Percentiles rank a stretch among this genome's conserved stretches.
Evolutionary conservation across 2,329 filamentous ascomycete species (phyloP).

Genomic region (Botrytis galanthina): DNA sequence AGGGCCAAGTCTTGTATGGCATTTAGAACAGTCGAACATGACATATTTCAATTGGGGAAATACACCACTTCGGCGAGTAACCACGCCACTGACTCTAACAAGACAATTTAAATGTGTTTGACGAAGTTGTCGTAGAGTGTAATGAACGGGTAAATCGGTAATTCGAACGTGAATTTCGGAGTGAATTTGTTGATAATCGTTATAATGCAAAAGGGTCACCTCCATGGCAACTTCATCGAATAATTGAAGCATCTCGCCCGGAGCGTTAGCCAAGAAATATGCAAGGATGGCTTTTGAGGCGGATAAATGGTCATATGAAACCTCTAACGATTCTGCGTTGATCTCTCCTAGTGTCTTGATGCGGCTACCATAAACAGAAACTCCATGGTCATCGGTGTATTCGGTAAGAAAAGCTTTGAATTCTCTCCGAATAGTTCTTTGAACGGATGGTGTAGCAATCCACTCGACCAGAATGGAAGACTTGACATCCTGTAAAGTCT

Average conservation of each 20-base stretch:
- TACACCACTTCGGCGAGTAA: conserved; percentile 89
- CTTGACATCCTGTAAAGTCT: conserved; percentile 90
- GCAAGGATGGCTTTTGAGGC: conserved; percentile 89
- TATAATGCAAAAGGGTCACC: conserved; percentile 91
- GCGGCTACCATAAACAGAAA: conserved; percentile 90
- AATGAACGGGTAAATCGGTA: conserved; percentile 88
- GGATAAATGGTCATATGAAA: conserved; percentile 90
- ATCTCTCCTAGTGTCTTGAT: conserved; percentile 95
- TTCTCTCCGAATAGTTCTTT: conserved; percentile 89
- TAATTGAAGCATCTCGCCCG: conserved; percentile 90
- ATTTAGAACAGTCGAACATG: conserved; percentile 96
- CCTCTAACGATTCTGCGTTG: conserved; percentile 93
- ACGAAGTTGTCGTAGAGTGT: conserved; percentile 90
- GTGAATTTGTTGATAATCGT: conserved; percentile 96
- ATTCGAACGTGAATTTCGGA: conserved; percentile 97
- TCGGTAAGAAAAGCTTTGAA: conserved; percentile 98
- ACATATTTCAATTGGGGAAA: conserved; percentile 98
- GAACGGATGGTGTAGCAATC: conserved; percentile 86
- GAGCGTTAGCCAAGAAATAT: conserved; percentile 94
- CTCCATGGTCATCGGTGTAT: conserved; percentile 84
- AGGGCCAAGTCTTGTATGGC: conserved; percentile 84
- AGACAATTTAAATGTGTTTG: conserved; percentile 96
- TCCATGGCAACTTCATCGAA: conserved; percentile 98
- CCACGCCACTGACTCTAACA: conserved; percentile 90
- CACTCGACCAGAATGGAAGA: conserved; percentile 91